These are phyloP conservation scores for Metschnikowia amazonensis DNA, from an alignment of 805 yeast species.

Conservation along the genomic window DNA sequence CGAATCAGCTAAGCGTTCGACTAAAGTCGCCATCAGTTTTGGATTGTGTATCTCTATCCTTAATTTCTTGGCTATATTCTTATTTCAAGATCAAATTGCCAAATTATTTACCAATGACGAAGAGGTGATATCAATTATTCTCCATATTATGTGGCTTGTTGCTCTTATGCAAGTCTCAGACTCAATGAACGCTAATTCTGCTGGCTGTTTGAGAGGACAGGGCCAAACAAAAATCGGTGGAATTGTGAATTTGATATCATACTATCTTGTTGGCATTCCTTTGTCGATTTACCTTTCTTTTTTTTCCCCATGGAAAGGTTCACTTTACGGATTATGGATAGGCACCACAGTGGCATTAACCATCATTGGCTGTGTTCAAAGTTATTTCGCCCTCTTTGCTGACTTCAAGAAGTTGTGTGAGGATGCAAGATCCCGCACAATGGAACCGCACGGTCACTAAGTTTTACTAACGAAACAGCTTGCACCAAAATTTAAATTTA, in stretches of 20 bases:
- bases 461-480: not conserved
- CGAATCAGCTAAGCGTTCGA: constrained; percentile 32
- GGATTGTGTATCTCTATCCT: constrained; percentile 33
- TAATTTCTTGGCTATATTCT: constrained; percentile 29
- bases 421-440: constrained; percentile 37
- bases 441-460: constrained; percentile 11
- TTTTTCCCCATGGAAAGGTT: constrained; percentile 40
- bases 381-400: constrained; percentile 42
- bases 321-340: constrained; percentile 62
- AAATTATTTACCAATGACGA: constrained; percentile 56
- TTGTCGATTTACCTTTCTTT: constrained; percentile 54
- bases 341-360: constrained; percentile 34
- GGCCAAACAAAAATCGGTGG: constrained; percentile 69
- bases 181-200: constrained; percentile 65
- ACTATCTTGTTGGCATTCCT: constrained; percentile 63
- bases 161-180: constrained; percentile 71
- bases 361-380: constrained; percentile 19
- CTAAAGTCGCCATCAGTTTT: constrained; percentile 35
- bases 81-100: constrained; percentile 34
- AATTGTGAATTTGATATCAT: constrained; percentile 51
- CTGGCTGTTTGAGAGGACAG: constrained; percentile 76
- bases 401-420: constrained; percentile 36
- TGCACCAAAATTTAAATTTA: not conserved
- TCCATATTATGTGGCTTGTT: constrained; percentile 54
- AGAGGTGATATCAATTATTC: constrained; percentile 50